These are phyloP conservation scores for Solanum bulbocastanum DNA, from an alignment of 257 asterid species.

Conservation along the genomic window DNA sequence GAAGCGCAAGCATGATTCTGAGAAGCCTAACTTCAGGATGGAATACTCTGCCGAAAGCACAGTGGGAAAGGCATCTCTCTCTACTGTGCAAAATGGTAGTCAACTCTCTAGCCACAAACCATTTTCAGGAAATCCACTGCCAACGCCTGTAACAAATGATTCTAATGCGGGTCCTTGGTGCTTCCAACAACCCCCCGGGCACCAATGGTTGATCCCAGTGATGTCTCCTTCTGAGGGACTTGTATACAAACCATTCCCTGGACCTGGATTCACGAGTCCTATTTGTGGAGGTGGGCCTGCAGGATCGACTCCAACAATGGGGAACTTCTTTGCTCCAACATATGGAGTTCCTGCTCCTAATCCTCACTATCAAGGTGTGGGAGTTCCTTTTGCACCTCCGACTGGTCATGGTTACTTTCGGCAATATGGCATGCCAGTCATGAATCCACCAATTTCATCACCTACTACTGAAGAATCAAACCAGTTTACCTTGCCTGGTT, in stretches of 20 bases:
- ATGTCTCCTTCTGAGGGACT: slow-evolving; percentile 93
- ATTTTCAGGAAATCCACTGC: slow-evolving; percentile 10
- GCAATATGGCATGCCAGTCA: slow-evolving; percentile 39
- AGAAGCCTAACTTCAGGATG: slow-evolving; percentile 28
- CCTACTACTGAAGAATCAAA: slow-evolving; percentile 28
- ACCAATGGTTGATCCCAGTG: slow-evolving; percentile 81
- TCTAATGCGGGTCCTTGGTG: slow-evolving; percentile 21
- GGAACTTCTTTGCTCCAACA: slow-evolving; percentile 28
- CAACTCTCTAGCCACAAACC: slow-evolving; percentile 20
- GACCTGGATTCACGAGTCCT: slow-evolving; percentile 32
- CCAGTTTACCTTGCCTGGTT: slow-evolving; percentile 10
- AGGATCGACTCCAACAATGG: slow-evolving; percentile 22
- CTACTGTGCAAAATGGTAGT: slow-evolving; percentile 29
- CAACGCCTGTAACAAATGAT: slow-evolving; percentile 19
- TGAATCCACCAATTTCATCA: slow-evolving; percentile 30
- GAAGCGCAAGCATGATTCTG: slow-evolving; percentile 22
- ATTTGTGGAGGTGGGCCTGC: slow-evolving; percentile 30
- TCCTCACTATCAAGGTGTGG: slow-evolving; percentile 28
- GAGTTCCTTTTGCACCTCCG: slow-evolving; percentile 24
- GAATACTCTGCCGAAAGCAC: slow-evolving; percentile 65
- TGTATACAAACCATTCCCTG: slow-evolving; percentile 75
- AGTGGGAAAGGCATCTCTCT: slow-evolving; percentile 25
- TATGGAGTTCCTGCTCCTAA: slow-evolving; percentile 36
- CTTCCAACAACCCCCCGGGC: slow-evolving; percentile 48
- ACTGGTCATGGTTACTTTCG: slow-evolving; percentile 38